These are phyloP conservation scores for Thecaphora thlaspeos DNA, from an alignment of 1,284 basidiomycete genomes.

Conservation along the genomic window DNA sequence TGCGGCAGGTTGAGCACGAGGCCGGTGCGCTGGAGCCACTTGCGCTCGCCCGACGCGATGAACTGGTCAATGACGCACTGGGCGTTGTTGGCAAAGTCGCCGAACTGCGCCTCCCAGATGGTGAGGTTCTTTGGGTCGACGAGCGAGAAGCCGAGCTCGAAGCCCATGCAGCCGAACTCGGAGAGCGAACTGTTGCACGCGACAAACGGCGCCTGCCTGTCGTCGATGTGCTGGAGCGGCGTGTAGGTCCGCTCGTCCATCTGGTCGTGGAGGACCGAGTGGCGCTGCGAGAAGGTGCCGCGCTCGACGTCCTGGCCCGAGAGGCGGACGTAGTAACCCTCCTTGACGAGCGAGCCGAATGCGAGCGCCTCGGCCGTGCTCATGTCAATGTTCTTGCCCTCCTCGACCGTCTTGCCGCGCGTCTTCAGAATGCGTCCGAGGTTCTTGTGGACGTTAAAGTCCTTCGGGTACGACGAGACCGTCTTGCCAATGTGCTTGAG, in stretches of 20 bases:
- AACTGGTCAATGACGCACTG: conserved; percentile 99
- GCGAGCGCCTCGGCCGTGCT: conserved; percentile 98
- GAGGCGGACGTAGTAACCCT: conserved; percentile 90
- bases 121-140: conserved; percentile 91
- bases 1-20: conserved; percentile 83
- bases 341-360: conserved; percentile 86
- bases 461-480: conserved; percentile 77
- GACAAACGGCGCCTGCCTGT: conserved; percentile 85
- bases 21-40: conserved; percentile 95
- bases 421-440: conserved; percentile 85
- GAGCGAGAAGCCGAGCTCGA: conserved; percentile 97
- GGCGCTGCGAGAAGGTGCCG: conserved; percentile 99
- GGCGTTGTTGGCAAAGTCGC: conserved; percentile 77
- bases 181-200: conserved; percentile 97
- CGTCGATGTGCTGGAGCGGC: conserved; percentile 82
- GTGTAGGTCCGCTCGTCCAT: conserved; percentile 84
- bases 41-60: conserved; percentile 93
- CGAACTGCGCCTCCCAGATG: conserved; percentile 98
- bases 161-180: conserved; percentile 91
- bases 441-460: conserved; percentile 88
- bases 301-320: conserved; percentile 99
- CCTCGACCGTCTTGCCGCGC: conserved; percentile 84
- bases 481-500: conserved; percentile 82
- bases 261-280: conserved; percentile 96
- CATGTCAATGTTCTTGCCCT: conserved; percentile 94